Conservation (phyloP, 192 early-diverging fungal genomes). For the Chytriomyces sp. region DNA sequence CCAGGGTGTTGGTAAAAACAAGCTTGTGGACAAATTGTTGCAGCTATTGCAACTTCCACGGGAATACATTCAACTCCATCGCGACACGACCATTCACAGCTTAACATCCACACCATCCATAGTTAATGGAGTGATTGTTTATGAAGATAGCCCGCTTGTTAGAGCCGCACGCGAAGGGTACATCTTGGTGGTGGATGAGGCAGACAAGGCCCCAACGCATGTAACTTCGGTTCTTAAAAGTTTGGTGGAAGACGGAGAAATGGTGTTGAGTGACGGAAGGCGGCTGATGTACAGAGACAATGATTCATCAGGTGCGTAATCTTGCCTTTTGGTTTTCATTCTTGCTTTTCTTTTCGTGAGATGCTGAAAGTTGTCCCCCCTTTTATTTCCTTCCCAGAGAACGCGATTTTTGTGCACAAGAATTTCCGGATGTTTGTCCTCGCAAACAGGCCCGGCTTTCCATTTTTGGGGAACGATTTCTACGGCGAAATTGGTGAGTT, state of each 20-base stretch:
- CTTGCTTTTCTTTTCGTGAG: not conserved
- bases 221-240: conserved; percentile 75
- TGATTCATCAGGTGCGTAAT: not conserved
- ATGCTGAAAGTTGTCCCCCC: not conserved
- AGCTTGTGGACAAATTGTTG: conserved; percentile 66
- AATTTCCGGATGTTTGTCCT: conserved; percentile 84
- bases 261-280: conserved; percentile 78
- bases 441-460: conserved; percentile 81
- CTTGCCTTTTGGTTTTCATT: not conserved
- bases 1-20: conserved; percentile 68
- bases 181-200: conserved; percentile 78
- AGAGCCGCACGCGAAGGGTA: conserved; percentile 57
- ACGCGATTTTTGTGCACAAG: conserved; percentile 43
- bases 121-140: conserved; percentile 67
- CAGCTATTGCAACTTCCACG: conserved; percentile 71
- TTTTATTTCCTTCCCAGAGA: not conserved
- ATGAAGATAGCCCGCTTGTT: conserved; percentile 73
- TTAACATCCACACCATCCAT: conserved; percentile 74
- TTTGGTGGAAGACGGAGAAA: conserved; percentile 77
- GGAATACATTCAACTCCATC: conserved; percentile 80
- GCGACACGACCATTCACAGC: conserved; percentile 77
- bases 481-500: conserved; percentile 81
- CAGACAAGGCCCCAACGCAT: conserved; percentile 79
- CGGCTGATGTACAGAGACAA: conserved; percentile 50
- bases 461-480: conserved; percentile 83